Conservation (phyloP, 2,329 filamentous ascomycete genomes). For the Apiospora phragmitis region DNA sequence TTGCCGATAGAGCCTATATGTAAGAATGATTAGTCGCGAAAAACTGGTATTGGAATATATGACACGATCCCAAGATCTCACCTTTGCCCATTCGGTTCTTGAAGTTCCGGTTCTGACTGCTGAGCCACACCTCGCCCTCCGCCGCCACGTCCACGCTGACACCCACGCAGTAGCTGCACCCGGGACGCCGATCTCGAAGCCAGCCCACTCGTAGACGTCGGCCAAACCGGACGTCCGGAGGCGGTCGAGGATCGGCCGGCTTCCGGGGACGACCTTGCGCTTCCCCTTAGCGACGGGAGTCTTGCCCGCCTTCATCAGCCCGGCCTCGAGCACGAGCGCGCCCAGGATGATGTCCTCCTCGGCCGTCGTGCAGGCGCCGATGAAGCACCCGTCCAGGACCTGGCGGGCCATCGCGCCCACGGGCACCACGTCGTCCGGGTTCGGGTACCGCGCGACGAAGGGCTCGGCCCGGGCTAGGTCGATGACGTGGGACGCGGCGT, state of each 20-base stretch:
- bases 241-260: slow-evolving; percentile 37
- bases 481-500: slow-evolving; percentile 37
- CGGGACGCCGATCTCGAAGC: slow-evolving; percentile 41
- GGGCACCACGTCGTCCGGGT: slow-evolving; percentile 44
- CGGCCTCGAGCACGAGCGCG: slow-evolving; percentile 40
- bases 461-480: slow-evolving; percentile 39
- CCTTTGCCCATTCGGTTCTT: slow-evolving; percentile 45
- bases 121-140: slow-evolving; percentile 43
- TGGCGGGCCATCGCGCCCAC: slow-evolving; percentile 34
- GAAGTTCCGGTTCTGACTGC: slow-evolving; percentile 48
- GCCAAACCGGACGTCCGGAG: slow-evolving; percentile 35
- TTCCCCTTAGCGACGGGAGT: slow-evolving; percentile 33
- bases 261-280: slow-evolving; percentile 42
- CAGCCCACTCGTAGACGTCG: slow-evolving; percentile 39
- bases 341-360: slow-evolving; percentile 46
- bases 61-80: slow-evolving; percentile 9
- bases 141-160: slow-evolving; percentile 41
- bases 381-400: slow-evolving; percentile 43
- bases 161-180: slow-evolving; percentile 48
- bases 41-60: too few relatives aligned
- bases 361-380: slow-evolving; percentile 47
- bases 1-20: slow-evolving; percentile 41
- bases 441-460: slow-evolving; percentile 41
- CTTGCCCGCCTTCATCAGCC: slow-evolving; percentile 35
- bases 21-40: not conserved